Percentiles rank a stretch among this genome's conserved stretches.
Evolutionary conservation across 352 stramenopile species (phyloP).

Genomic region (Phytophthora meadii): DNA sequence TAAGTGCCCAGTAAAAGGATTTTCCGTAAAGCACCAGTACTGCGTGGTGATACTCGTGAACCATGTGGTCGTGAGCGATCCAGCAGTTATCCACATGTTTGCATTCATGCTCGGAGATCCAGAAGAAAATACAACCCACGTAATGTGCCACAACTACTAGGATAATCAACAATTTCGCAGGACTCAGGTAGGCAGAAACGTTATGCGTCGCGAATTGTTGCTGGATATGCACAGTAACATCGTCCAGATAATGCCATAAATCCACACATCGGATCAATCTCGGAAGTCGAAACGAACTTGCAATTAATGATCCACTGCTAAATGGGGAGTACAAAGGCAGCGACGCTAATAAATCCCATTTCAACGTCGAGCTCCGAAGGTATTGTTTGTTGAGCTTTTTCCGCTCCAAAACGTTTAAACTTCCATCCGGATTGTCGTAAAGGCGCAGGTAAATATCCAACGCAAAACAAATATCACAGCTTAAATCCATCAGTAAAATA

Average conservation of each 20-base stretch:
- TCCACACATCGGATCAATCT: slow-evolving; percentile 49
- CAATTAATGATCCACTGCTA: slow-evolving; percentile 36
- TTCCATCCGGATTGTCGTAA: slow-evolving; percentile 57
- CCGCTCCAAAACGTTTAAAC: slow-evolving; percentile 49
- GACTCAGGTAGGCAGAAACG: slow-evolving; percentile 65
- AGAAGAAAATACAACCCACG: slow-evolving; percentile 72
- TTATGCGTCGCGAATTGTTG: slow-evolving; percentile 46
- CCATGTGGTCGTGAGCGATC: slow-evolving; percentile 70
- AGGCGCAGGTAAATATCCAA: slow-evolving; percentile 69
- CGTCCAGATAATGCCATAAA: slow-evolving; percentile 50
- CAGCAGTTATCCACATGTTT: slow-evolving; percentile 56
- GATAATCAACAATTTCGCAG: slow-evolving; percentile 62
- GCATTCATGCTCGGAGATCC: slow-evolving; percentile 63
- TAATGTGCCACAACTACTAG: slow-evolving; percentile 70
- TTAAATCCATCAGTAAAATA: slow-evolving; percentile 38
- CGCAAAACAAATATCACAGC: slow-evolving; percentile 48
- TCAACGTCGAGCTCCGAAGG: slow-evolving; percentile 38
- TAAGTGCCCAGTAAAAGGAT: slow-evolving; percentile 78
- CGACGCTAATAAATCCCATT: slow-evolving; percentile 49
- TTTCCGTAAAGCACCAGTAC: slow-evolving; percentile 62
- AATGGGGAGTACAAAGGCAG: slow-evolving; percentile 66
- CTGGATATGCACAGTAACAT: slow-evolving; percentile 50
- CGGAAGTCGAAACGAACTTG: slow-evolving; percentile 57
- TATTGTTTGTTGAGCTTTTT: slow-evolving; percentile 53
- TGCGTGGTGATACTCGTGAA: slow-evolving; percentile 63